These are phyloP conservation scores for Suillus hirtellus DNA, from an alignment of 768 basidiomycete species.

Conservation along the genomic window DNA sequence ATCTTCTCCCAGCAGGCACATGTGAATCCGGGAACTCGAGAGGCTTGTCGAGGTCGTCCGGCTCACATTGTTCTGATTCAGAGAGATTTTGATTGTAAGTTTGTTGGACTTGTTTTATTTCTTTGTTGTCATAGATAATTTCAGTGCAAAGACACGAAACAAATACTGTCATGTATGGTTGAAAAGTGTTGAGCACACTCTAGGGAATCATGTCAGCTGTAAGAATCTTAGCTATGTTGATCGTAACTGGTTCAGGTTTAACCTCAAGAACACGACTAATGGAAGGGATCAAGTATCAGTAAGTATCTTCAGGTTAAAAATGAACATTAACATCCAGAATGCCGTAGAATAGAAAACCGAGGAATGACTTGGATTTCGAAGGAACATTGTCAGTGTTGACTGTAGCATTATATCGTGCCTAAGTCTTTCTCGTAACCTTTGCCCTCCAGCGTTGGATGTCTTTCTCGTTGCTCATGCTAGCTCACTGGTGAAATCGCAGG, in stretches of 20 bases:
- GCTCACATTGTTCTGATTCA: too few species aligned
- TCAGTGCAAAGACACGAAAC: too few species aligned
- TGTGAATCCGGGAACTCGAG: too few species aligned
- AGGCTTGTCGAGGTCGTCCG: too few species aligned
- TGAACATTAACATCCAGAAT: not conserved
- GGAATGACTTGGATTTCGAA: not conserved
- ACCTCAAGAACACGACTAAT: not conserved
- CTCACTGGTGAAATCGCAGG: conserved; percentile 4
- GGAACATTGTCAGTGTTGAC: not conserved
- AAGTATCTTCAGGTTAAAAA: not conserved
- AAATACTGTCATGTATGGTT: too few species aligned
- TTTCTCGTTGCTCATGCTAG: conserved; percentile 6
- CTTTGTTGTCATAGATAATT: too few species aligned
- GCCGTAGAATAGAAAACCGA: not conserved
- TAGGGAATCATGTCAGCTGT: too few species aligned
- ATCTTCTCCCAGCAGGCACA: too few species aligned
- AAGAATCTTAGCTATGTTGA: not conserved
- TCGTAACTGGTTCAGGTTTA: not conserved
- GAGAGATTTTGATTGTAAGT: too few species aligned
- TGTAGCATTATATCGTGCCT: not conserved
- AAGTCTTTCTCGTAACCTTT: not conserved
- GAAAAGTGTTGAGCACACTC: too few species aligned
- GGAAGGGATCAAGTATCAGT: not conserved
- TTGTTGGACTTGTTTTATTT: too few species aligned
- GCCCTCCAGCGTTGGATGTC: conserved; percentile 1